phyloP scores from a whole-genome alignment of 768 basidiomycete species.

The Kwoniella newhampshirensis region DNA sequence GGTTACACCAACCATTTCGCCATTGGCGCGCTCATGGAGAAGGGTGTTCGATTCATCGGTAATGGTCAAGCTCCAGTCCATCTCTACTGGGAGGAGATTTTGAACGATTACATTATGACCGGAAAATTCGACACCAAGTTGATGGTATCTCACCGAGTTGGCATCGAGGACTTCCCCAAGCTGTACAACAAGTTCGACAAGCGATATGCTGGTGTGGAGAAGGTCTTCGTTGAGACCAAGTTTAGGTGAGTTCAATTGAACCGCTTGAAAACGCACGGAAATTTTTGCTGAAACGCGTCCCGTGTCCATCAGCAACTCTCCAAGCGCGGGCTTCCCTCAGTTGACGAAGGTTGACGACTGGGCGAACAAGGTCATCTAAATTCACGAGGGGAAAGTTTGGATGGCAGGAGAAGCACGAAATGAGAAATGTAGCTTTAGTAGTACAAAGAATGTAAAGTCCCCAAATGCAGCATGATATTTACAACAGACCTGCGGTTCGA shows the following conservation, averaged over 20 bases:
- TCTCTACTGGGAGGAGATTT: slow-evolving; percentile 69
- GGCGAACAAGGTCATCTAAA: slow-evolving; percentile 41
- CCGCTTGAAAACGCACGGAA: too few relatives aligned
- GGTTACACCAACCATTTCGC: slow-evolving; percentile 63
- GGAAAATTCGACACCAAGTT: slow-evolving; percentile 68
- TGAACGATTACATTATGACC: slow-evolving; percentile 63
- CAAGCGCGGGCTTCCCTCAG: slow-evolving; percentile 60
- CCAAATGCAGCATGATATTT: too few relatives aligned
- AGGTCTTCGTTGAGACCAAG: slow-evolving; percentile 73
- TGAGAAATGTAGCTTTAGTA: too few relatives aligned
- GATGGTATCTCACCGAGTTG: slow-evolving; percentile 48
- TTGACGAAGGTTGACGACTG: slow-evolving; percentile 63
- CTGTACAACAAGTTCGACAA: slow-evolving; percentile 68
- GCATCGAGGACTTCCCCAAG: slow-evolving; percentile 63
- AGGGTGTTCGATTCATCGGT: slow-evolving; percentile 68
- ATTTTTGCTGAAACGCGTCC: slow-evolving; percentile 1
- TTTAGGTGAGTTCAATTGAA: slow-evolving; percentile 50
- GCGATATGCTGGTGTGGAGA: slow-evolving; percentile 62
- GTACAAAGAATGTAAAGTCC: too few relatives aligned
- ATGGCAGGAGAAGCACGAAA: background rate
- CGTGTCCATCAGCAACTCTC: slow-evolving; percentile 49
- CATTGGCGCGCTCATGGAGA: slow-evolving; percentile 74
- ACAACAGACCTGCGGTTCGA: too few relatives aligned
- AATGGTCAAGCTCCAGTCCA: slow-evolving; percentile 75
- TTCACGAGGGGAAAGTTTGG: background rate